These are phyloP conservation scores for Cryphonectria nitschkei DNA, from an alignment of 2,329 filamentous ascomycete genomes.

Conservation along the genomic window DNA sequence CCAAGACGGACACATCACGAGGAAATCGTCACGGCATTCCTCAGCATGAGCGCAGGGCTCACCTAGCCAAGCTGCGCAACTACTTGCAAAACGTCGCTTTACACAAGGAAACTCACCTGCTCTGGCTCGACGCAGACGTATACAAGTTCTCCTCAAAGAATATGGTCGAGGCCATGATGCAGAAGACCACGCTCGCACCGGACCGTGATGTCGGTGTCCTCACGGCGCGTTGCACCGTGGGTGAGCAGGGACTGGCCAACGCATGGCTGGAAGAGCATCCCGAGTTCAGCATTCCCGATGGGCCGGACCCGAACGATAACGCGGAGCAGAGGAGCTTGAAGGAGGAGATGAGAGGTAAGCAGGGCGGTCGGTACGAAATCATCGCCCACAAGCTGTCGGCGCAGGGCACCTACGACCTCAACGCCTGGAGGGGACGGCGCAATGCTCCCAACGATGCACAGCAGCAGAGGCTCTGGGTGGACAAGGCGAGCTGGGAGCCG, in stretches of 20 bases:
- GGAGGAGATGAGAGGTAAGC: neutral
- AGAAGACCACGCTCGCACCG: neutral
- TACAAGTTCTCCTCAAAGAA: constrained; percentile 5
- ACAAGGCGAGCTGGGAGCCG: constrained; percentile 14
- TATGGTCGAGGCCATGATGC: constrained; percentile 12
- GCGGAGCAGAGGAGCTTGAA: neutral
- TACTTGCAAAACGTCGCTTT: constrained; percentile 5
- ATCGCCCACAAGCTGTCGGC: constrained; percentile 6
- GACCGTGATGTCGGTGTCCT: constrained; percentile 7
- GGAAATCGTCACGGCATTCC: neutral
- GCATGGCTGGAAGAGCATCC: constrained; percentile 4
- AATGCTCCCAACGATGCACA: neutral
- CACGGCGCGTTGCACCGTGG: constrained; percentile 8
- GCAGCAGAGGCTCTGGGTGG: constrained; percentile 1
- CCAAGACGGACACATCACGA: neutral
- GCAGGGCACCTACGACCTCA: neutral
- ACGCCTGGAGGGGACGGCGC: constrained; percentile 6
- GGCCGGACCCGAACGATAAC: neutral
- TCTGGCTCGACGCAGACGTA: constrained; percentile 8
- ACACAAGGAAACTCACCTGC: constrained; percentile 6
- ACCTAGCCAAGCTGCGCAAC: constrained; percentile 10
- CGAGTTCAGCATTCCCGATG: neutral
- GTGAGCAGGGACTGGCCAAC: neutral
- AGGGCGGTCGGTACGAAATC: constrained; percentile 8
- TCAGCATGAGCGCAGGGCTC: constrained; percentile 5